phyloP scores from a whole-genome alignment of 208 protist genomes.

The Leishmania braziliensis region DNA sequence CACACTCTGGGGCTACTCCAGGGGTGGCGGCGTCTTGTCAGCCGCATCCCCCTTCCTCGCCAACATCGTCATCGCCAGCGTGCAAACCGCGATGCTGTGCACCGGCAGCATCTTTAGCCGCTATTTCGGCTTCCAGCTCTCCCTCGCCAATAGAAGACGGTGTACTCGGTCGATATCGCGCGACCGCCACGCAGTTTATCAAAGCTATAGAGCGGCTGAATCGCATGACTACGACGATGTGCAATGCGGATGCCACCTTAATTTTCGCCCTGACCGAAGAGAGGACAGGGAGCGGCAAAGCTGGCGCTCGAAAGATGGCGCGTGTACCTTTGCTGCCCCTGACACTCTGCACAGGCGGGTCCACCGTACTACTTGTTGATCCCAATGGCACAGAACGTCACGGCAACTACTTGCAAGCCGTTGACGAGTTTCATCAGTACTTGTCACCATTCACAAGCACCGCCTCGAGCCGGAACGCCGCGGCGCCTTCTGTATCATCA shows the following conservation, averaged over 20 bases:
- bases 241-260: neutral
- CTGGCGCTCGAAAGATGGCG: constrained; percentile 1
- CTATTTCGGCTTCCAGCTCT: neutral
- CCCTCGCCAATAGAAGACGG: neutral
- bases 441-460: neutral
- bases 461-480: neutral
- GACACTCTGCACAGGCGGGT: constrained; percentile 31
- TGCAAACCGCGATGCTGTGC: neutral
- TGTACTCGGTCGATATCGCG: constrained; percentile 1
- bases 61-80: neutral
- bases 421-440: neutral
- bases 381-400: constrained; percentile 46
- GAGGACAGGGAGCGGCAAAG: neutral
- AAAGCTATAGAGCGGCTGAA: neutral
- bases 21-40: neutral
- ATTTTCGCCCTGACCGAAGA: neutral
- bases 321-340: constrained; percentile 26
- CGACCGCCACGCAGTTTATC: constrained; percentile 10
- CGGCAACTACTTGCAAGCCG: constrained; percentile 38
- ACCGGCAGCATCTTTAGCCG: neutral
- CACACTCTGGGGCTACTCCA: neutral
- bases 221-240: constrained; percentile 4
- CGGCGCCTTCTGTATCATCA: neutral
- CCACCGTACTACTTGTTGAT: constrained; percentile 28
- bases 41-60: neutral